These are phyloP conservation scores for Cladosporium sp. DNA, from an alignment of 2,329 filamentous ascomycete species.

Conservation along the genomic window DNA sequence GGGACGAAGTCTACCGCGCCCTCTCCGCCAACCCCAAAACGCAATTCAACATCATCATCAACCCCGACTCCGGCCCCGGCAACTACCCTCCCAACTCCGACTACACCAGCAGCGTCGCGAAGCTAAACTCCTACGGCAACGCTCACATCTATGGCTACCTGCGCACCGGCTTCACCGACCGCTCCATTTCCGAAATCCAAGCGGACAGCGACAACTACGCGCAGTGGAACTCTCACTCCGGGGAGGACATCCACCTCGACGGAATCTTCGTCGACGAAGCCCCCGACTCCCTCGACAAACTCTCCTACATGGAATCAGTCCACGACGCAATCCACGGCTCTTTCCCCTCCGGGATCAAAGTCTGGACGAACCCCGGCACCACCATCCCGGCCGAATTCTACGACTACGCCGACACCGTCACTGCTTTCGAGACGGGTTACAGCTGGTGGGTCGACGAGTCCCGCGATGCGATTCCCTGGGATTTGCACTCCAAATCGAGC, in stretches of 20 bases:
- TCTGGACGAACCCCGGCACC: slow-evolving; percentile 15
- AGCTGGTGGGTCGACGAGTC: slow-evolving; percentile 6
- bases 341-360: slow-evolving; percentile 5
- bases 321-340: slow-evolving; percentile 7
- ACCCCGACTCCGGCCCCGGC: slow-evolving; percentile 26
- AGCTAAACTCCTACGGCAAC: slow-evolving; percentile 25
- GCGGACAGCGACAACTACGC: slow-evolving; percentile 21
- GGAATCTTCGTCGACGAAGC: slow-evolving; percentile 31
- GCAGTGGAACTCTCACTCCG: slow-evolving; percentile 12
- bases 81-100: slow-evolving; percentile 20
- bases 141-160: slow-evolving; percentile 28
- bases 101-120: slow-evolving; percentile 21
- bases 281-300: slow-evolving; percentile 14
- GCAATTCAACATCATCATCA: slow-evolving; percentile 28
- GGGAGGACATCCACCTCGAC: slow-evolving; percentile 20
- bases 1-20: slow-evolving; percentile 23
- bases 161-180: slow-evolving; percentile 23
- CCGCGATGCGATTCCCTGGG: slow-evolving; percentile 12
- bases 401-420: slow-evolving; percentile 14
- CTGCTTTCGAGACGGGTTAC: slow-evolving; percentile 15
- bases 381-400: slow-evolving; percentile 12
- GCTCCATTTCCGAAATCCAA: slow-evolving; percentile 18
- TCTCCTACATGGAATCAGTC: slow-evolving; percentile 13
- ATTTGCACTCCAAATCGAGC: slow-evolving; percentile 9
- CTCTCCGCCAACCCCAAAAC: slow-evolving; percentile 22